Evolutionary conservation across 345 rosid species (phyloP).

Genomic region (Hypericum perforatum): DNA sequence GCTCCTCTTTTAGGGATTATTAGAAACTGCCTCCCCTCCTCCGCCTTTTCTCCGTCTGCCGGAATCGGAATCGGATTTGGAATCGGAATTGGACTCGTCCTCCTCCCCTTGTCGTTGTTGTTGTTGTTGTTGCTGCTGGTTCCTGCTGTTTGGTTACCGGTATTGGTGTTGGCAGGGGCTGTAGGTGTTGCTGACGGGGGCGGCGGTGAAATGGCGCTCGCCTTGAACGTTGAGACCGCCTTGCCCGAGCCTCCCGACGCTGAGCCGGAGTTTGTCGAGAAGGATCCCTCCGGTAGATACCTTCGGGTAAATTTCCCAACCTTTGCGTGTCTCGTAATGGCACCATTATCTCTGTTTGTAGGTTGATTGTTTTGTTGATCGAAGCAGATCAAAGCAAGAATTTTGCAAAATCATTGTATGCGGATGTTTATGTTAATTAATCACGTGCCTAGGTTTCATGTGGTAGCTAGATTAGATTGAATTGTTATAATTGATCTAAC

Average conservation of each 20-base stretch:
- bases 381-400: not conserved
- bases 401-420: not conserved
- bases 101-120: slow-evolving; percentile 1
- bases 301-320: not conserved
- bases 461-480: too few relatives aligned
- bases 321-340: not conserved
- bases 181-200: not conserved
- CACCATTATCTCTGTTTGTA: not conserved
- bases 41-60: too few relatives aligned
- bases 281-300: not conserved
- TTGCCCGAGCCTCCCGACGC: slow-evolving; percentile 11
- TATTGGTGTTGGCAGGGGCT: not conserved
- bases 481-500: too few relatives aligned
- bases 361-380: too few relatives aligned
- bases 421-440: too few relatives aligned
- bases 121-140: slow-evolving; percentile 4
- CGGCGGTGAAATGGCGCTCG: slow-evolving; percentile 3
- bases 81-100: too few relatives aligned
- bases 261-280: slow-evolving; percentile 9
- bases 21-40: too few relatives aligned
- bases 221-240: slow-evolving; percentile 5
- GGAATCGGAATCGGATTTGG: too few relatives aligned
- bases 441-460: too few relatives aligned
- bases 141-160: slow-evolving; percentile 5
- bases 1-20: not conserved